A percentile compares a stretch with the other conserved stretches of the same genome.
Conservation (phyloP, 2,329 filamentous ascomycete species). For the Epichloe brachyelytri region DNA sequence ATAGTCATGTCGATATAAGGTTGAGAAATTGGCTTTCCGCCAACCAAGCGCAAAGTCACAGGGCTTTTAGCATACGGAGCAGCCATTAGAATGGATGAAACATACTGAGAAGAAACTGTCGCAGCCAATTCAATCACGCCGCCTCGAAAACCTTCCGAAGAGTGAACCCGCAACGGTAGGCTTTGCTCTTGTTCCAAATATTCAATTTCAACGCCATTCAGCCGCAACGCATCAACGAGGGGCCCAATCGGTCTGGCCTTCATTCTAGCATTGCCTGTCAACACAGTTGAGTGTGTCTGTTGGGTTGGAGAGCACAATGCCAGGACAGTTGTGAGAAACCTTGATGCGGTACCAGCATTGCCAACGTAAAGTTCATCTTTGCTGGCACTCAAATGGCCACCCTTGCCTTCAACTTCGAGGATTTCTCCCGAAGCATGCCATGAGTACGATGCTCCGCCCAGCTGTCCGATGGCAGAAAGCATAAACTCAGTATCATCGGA, state of each 20-base stretch:
- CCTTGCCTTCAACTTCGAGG: conserved; percentile 78
- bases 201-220: conserved; percentile 76
- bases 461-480: conserved; percentile 76
- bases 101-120: conserved; percentile 97
- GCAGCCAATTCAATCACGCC: conserved; percentile 85
- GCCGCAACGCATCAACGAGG: conserved; percentile 75
- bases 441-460: conserved; percentile 76
- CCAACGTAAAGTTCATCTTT: conserved; percentile 75
- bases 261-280: conserved; percentile 94
- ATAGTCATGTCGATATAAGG: conserved; percentile 98
- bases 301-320: conserved; percentile 61
- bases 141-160: conserved; percentile 70
- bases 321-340: conserved; percentile 86
- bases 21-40: conserved; percentile 95
- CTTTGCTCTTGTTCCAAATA: conserved; percentile 77
- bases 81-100: conserved; percentile 92
- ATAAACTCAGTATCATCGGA: conserved; percentile 97
- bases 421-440: conserved; percentile 95
- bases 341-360: conserved; percentile 90
- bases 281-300: conserved; percentile 51
- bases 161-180: conserved; percentile 70
- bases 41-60: conserved; percentile 78
- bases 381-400: conserved; percentile 70
- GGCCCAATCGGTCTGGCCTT: conserved; percentile 89
- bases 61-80: conserved; percentile 92